These are phyloP conservation scores for Tetrastigma voinierianum DNA, from an alignment of 164 flowering plant genomes.

Conservation along the genomic window DNA sequence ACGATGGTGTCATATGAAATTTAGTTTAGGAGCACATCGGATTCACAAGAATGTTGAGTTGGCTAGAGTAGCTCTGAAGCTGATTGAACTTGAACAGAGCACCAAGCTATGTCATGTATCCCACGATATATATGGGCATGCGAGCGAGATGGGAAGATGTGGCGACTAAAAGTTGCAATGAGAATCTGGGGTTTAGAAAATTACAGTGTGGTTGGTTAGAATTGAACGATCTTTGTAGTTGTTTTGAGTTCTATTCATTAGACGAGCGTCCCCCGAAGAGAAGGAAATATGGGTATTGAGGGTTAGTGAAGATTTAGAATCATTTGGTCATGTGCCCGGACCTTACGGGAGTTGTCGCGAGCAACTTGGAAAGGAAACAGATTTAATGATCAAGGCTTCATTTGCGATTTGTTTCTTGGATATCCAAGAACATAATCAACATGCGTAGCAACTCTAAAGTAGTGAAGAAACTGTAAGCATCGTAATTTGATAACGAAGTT, in stretches of 20 bases:
- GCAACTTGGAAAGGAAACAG: not conserved
- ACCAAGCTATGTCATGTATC: slow-evolving; percentile 64
- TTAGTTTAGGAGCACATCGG: slow-evolving; percentile 56
- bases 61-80: slow-evolving; percentile 56
- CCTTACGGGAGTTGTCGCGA: slow-evolving; percentile 13
- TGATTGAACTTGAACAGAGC: slow-evolving; percentile 57
- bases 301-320: slow-evolving; percentile 39
- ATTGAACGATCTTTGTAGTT: slow-evolving; percentile 42
- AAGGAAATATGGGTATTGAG: slow-evolving; percentile 44
- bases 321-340: slow-evolving; percentile 28
- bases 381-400: too few relatives aligned
- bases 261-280: slow-evolving; percentile 52
- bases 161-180: slow-evolving; percentile 58
- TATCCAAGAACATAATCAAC: too few relatives aligned
- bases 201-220: slow-evolving; percentile 63
- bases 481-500: too few relatives aligned
- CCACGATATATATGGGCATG: slow-evolving; percentile 62
- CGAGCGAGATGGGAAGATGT: slow-evolving; percentile 52
- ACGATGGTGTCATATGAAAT: slow-evolving; percentile 74
- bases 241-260: slow-evolving; percentile 50
- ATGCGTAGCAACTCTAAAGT: too few relatives aligned
- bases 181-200: slow-evolving; percentile 49
- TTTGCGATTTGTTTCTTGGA: too few relatives aligned
- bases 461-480: too few relatives aligned
- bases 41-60: slow-evolving; percentile 45